These are phyloP conservation scores for Metarhizium guizhouense DNA, from an alignment of 2,329 filamentous ascomycete genomes.

Conservation along the genomic window DNA sequence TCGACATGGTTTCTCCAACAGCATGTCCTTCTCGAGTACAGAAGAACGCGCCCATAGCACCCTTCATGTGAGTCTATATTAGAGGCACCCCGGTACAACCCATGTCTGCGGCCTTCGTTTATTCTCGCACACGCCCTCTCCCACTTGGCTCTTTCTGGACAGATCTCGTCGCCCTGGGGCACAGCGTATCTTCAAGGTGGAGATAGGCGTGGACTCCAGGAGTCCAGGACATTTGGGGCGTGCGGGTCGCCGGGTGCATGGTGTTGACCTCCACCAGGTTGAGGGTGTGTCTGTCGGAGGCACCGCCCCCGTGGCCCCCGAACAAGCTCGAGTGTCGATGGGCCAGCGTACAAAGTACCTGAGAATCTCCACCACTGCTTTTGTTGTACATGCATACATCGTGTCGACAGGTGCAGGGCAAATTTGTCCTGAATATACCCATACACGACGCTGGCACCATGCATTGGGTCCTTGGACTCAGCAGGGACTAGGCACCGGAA, in stretches of 20 bases:
- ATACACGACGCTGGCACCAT: background rate
- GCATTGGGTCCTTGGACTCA: background rate
- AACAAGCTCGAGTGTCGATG: background rate
- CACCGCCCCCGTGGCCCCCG: background rate
- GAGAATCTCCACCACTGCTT: background rate
- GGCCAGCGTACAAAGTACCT: background rate
- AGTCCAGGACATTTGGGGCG: background rate
- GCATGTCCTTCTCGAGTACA: background rate
- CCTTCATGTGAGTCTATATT: background rate
- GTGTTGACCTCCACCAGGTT: background rate
- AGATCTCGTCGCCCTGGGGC: background rate
- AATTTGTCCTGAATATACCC: background rate
- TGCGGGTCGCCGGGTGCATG: background rate
- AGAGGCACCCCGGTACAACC: background rate
- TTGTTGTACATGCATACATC: background rate
- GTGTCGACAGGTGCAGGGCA: background rate
- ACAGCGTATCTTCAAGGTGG: conserved; percentile 2
- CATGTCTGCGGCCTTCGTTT: conserved; percentile 4
- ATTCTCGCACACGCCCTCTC: conserved; percentile 1
- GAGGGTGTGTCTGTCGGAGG: background rate
- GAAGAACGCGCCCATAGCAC: background rate
- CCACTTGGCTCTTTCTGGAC: background rate
- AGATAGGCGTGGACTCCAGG: background rate
- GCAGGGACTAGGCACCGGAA: conserved; percentile 2
- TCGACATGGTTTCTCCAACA: background rate